Evolutionary conservation across 2,329 filamentous ascomycete species (phyloP).

Genomic region (Orbilia quercus): DNA sequence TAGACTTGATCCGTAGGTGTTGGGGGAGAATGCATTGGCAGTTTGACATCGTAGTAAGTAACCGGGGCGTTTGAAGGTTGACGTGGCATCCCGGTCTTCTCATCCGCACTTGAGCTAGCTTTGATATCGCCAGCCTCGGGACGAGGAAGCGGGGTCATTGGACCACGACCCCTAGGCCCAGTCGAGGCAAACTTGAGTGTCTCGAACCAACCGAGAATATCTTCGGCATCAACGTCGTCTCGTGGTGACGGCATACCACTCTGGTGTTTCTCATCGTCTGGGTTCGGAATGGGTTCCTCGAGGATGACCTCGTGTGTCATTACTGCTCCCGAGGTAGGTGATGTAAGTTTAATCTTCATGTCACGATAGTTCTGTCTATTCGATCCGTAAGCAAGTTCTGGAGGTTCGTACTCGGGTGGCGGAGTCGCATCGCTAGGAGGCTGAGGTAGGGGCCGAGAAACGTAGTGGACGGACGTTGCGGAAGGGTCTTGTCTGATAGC

Average conservation of each 20-base stretch:
- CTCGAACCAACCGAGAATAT: conserved; percentile 53
- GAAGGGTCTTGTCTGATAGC: conserved; percentile 35
- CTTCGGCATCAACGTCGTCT: conserved; percentile 53
- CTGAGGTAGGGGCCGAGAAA: conserved; percentile 48
- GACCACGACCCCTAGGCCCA: conserved; percentile 40
- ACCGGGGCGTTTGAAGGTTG: conserved; percentile 5
- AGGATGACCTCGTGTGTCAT: conserved; percentile 45
- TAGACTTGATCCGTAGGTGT: conserved; percentile 8
- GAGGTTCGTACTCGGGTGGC: conserved; percentile 50
- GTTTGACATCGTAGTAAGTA: conserved; percentile 39
- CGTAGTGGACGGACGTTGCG: conserved; percentile 34
- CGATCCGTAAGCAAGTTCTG: conserved; percentile 11
- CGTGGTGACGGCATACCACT: conserved; percentile 33
- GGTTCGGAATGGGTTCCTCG: conserved; percentile 37
- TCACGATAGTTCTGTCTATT: conserved; percentile 39
- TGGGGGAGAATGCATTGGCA: conserved; percentile 25
- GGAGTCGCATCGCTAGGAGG: conserved; percentile 47
- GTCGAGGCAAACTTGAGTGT: conserved; percentile 51
- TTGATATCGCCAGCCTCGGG: conserved; percentile 42
- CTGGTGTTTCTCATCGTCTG: conserved; percentile 24
- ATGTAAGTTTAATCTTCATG: conserved; percentile 42
- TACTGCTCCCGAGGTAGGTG: conserved; percentile 25
- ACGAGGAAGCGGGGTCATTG: conserved; percentile 46
- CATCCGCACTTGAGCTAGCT: background rate
- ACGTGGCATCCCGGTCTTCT: background rate